Evolutionary conservation across 2,329 filamentous ascomycete genomes (phyloP), one percentile per base, ranked within the genome.

Genomic region (Aspergillus bombycis): DNA sequence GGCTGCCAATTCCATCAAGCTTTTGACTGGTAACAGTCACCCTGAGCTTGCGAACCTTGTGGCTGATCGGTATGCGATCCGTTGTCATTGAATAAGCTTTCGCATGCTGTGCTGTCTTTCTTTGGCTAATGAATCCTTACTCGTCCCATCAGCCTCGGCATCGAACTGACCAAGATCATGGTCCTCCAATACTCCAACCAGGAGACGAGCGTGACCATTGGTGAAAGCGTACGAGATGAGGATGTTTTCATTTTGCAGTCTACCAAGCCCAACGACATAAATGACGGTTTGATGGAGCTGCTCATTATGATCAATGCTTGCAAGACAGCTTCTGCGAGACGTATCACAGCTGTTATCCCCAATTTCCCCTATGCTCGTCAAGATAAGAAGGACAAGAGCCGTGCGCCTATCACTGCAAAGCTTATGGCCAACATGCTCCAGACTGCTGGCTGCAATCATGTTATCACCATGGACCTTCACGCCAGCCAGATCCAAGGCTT

Each of bases 231-330:
- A 61, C 88, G 94, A 80, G 94, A 98, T 78, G 94, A 98, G 85
- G 94, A 98, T 87, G 89, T 97, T 75, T 98, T 97, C 83, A 96
- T 98, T 73, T 85, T 98, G 65, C 94, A 98, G 81, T 97, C 94
- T 28, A 97, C 95, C 55, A 90, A 92, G 46, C 94, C 94, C 2
- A 94, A 94, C 77, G 94, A 97, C 77, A 96, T 98, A 82, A 99
- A 99, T 81, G 94, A 98, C 78, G 93, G 93, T 57, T 86, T 99
- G 64, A 98, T 99, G 94, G 94, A 99, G 81, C 87, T 98, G 43
- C 87, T 98, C 70, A 97, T 98, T 81, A 97, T 97, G 89, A 96
- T 97, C 80, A 96, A 96, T 76, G 94, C 94, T 67, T 97, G 94
- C 85, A 90, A 92, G 78, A 92, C 89, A 28, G 90, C 90, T 48